Conservation (phyloP, 2,329 filamentous ascomycete genomes). For the Karstenula rhodostoma region DNA sequence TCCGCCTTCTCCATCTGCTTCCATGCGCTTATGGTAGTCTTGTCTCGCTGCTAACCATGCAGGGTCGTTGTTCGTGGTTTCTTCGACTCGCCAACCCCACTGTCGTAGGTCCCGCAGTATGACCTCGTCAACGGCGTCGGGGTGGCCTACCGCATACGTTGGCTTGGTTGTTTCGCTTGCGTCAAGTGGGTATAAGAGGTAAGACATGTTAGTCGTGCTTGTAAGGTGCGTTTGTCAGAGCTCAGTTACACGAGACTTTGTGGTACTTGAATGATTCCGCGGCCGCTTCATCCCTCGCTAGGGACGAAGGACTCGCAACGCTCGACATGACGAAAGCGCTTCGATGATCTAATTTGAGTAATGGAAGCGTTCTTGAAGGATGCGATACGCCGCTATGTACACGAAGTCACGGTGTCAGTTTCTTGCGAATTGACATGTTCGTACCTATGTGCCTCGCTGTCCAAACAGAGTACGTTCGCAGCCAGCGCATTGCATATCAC, state of each 20-base stretch:
- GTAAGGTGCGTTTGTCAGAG: not conserved
- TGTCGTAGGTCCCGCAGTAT: conserved; percentile 9
- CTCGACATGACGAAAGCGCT: not conserved
- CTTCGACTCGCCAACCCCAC: conserved; percentile 16
- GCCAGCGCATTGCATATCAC: too few relatives aligned
- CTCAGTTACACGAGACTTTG: not conserved
- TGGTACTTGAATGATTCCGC: not conserved
- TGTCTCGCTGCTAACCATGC: not conserved
- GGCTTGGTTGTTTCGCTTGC: not conserved
- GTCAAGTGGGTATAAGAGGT: conserved; percentile 12
- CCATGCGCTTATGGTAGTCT: not conserved
- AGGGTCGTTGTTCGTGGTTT: conserved; percentile 2
- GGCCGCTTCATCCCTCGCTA: not conserved
- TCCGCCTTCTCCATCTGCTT: not conserved
- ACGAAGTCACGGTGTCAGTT: too few relatives aligned
- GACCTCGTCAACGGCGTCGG: conserved; percentile 13
- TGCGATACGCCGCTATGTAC: too few relatives aligned
- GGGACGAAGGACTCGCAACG: not conserved
- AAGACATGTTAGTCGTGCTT: conserved; percentile 12
- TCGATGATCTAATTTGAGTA: not conserved
- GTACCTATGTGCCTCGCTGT: too few relatives aligned
- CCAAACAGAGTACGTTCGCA: too few relatives aligned
- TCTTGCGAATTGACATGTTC: too few relatives aligned
- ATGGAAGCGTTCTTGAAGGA: not conserved
- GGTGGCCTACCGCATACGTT: conserved; percentile 5